phyloP scores from a whole-genome alignment of 257 asterid species.

The Solanum sitiens region DNA sequence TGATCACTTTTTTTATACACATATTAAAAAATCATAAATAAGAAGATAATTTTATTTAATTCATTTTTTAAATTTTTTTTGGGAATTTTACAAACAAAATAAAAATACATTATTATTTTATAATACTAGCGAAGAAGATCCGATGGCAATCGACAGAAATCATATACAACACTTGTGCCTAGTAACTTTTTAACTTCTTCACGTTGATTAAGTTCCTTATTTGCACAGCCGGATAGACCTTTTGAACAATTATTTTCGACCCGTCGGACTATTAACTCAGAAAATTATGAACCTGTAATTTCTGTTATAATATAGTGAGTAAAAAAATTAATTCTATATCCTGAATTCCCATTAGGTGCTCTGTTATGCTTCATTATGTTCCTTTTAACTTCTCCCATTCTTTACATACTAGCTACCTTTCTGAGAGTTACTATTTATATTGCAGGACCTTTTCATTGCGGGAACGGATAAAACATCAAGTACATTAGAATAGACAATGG shows the following conservation, averaged over 20 bases:
- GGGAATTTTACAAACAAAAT: too few species aligned
- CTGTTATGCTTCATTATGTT: neutral
- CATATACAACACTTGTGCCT: neutral
- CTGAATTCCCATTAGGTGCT: neutral
- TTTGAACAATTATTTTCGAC: neutral
- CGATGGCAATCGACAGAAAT: neutral
- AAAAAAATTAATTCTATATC: too few species aligned
- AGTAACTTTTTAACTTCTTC: neutral
- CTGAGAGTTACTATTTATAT: neutral
- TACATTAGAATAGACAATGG: conserved; percentile 82
- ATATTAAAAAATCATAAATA: too few species aligned
- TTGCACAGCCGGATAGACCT: neutral
- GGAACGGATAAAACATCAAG: conserved; percentile 59
- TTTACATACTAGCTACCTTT: too few species aligned
- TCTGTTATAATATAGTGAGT: neutral
- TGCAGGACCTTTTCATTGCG: conserved; percentile 55
- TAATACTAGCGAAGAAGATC: neutral
- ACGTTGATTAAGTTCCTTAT: neutral
- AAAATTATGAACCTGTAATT: neutral
- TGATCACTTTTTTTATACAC: too few species aligned
- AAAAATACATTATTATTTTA: too few species aligned
- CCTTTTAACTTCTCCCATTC: too few species aligned
- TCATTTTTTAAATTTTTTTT: too few species aligned
- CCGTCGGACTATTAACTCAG: neutral
- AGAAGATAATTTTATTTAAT: too few species aligned